phyloP scores from a whole-genome alignment of 495 filamentous ascomycete species.

The Podospora conica region DNA sequence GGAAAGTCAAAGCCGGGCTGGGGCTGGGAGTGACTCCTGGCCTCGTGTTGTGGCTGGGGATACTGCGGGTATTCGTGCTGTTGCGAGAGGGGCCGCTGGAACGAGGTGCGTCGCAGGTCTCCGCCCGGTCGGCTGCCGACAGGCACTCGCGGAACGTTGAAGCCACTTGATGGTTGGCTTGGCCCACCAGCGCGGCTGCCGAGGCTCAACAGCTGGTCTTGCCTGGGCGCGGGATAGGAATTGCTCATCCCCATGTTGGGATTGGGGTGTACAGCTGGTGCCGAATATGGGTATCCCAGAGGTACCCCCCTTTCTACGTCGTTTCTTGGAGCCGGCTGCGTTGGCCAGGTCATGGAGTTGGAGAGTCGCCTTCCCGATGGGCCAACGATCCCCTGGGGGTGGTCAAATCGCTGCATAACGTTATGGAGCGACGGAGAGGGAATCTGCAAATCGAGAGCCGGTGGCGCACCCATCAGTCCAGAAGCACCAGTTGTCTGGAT shows the following conservation, averaged over 20 bases:
- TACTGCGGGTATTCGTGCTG: constrained; percentile 24
- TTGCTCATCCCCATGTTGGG: constrained; percentile 25
- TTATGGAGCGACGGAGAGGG: constrained; percentile 22
- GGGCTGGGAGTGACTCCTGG: constrained; percentile 13
- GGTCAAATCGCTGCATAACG: constrained; percentile 11
- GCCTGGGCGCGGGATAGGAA: constrained; percentile 25
- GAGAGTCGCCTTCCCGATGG: constrained; percentile 30
- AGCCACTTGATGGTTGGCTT: constrained; percentile 28
- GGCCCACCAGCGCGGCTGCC: constrained; percentile 16
- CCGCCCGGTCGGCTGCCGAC: constrained; percentile 18
- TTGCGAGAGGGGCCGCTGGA: constrained; percentile 22
- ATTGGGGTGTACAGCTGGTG: constrained; percentile 28
- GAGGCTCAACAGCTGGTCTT: constrained; percentile 26
- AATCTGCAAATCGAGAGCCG: constrained; percentile 21
- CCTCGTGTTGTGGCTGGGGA: constrained; percentile 10
- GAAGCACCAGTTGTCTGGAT: constrained; percentile 11
- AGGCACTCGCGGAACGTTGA: constrained; percentile 29
- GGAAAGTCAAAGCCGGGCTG: constrained; percentile 22
- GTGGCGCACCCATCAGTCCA: constrained; percentile 8
- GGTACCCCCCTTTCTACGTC: constrained; percentile 8
- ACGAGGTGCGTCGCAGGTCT: constrained; percentile 16
- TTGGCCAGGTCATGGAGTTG: constrained; percentile 42
- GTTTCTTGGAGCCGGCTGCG: constrained; percentile 20
- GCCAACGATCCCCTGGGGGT: constrained; percentile 1
- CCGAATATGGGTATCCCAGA: constrained; percentile 39